These are phyloP conservation scores for Allium fistulosum DNA, from an alignment of 106 monocot species.

Conservation along the genomic window DNA sequence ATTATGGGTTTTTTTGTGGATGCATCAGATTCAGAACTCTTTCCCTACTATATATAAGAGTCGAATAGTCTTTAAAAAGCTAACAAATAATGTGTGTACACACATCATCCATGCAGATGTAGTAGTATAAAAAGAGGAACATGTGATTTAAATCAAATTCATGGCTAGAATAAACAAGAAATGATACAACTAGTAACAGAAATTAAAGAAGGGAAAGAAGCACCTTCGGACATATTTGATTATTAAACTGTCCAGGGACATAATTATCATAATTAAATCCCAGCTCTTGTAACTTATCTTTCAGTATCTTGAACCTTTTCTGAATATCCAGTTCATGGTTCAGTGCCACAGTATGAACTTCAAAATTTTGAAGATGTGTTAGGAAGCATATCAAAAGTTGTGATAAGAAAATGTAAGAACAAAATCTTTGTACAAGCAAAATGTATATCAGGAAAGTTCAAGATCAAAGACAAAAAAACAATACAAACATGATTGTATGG, in stretches of 20 bases:
- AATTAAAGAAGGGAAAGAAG: neutral
- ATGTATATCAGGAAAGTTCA: too few species aligned
- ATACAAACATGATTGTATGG: too few species aligned
- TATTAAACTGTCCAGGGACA: conserved; percentile 21
- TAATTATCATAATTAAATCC: conserved; percentile 30
- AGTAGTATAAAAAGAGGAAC: neutral
- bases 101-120: neutral
- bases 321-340: neutral
- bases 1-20: too few species aligned
- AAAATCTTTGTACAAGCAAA: too few species aligned
- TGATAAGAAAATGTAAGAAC: neutral
- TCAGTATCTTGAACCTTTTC: conserved; percentile 19
- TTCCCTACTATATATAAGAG: too few species aligned
- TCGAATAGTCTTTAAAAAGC: neutral
- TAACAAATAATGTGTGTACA: neutral
- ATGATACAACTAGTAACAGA: neutral
- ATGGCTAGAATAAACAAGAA: neutral
- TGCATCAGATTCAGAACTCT: too few species aligned
- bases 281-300: conserved; percentile 19
- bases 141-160: neutral
- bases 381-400: neutral
- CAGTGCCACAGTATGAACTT: conserved; percentile 6
- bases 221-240: conserved; percentile 54
- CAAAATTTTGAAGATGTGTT: neutral
- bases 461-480: too few species aligned